These are phyloP conservation scores for Vicia sativa DNA, from an alignment of 306 rosid species.

Conservation along the genomic window DNA sequence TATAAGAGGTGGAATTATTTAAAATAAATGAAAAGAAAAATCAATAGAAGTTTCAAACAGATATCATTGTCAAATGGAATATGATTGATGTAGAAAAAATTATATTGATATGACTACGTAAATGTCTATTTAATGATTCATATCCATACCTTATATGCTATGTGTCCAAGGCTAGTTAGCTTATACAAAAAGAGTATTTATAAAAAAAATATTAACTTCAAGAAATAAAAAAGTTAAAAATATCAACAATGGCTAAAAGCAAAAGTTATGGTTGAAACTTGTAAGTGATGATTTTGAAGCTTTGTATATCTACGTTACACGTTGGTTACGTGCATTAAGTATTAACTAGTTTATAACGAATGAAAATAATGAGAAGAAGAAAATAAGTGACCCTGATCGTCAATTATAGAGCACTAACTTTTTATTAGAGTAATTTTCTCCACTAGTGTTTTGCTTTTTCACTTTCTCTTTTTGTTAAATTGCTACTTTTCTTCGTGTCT, in stretches of 20 bases:
- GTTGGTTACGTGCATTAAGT: slow-evolving; percentile 25
- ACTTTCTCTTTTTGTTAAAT: slow-evolving; percentile 8
- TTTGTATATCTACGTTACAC: neutral
- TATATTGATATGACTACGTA: neutral
- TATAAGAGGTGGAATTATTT: neutral
- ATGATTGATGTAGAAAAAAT: neutral
- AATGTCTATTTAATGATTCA: neutral
- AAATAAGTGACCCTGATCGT: neutral
- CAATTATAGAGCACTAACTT: slow-evolving; percentile 40
- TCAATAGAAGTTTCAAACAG: neutral
- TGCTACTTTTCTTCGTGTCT: slow-evolving; percentile 17
- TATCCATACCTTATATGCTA: neutral
- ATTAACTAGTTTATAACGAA: neutral
- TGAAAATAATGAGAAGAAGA: slow-evolving; percentile 3
- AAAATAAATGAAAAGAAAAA: neutral
- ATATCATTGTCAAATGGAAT: slow-evolving; percentile 6
- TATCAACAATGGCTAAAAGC: slow-evolving; percentile 12
- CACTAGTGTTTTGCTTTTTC: slow-evolving; percentile 4
- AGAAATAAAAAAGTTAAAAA: slow-evolving; percentile 28
- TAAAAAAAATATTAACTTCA: slow-evolving; percentile 30
- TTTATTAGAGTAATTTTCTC: slow-evolving; percentile 27
- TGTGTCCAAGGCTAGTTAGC: neutral
- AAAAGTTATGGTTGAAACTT: slow-evolving; percentile 6
- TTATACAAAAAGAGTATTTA: neutral
- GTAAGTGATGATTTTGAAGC: neutral